These are phyloP conservation scores for Lentinula lateritia DNA, from an alignment of 768 basidiomycete species.

Conservation along the genomic window DNA sequence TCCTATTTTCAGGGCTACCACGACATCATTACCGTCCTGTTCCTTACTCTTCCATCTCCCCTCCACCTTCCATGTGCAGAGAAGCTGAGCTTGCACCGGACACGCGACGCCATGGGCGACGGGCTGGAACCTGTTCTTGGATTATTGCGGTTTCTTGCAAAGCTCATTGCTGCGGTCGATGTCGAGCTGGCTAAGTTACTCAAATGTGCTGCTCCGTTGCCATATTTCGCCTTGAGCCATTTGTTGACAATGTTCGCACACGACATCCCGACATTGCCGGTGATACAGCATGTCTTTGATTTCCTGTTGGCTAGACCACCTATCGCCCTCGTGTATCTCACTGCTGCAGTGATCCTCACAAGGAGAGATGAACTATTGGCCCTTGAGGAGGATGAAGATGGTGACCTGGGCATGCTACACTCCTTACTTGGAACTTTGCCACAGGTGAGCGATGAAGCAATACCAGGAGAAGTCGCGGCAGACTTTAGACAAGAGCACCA, in stretches of 20 bases:
- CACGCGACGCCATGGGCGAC: slow-evolving; percentile 85
- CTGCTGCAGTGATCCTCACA: slow-evolving; percentile 59
- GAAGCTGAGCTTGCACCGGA: slow-evolving; percentile 69
- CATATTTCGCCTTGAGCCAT: slow-evolving; percentile 87
- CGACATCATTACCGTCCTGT: slow-evolving; percentile 83
- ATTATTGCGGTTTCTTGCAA: slow-evolving; percentile 51
- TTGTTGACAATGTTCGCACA: slow-evolving; percentile 90
- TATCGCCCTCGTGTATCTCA: slow-evolving; percentile 75
- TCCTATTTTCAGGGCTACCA: slow-evolving; percentile 94
- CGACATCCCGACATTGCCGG: slow-evolving; percentile 82
- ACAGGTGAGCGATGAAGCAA: slow-evolving; percentile 36
- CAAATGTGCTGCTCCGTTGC: slow-evolving; percentile 70
- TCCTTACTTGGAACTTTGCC: slow-evolving; percentile 65
- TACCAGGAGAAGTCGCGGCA: slow-evolving; percentile 16
- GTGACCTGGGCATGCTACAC: slow-evolving; percentile 65
- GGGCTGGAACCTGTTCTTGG: slow-evolving; percentile 84
- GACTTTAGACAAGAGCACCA: neutral
- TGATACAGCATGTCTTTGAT: slow-evolving; percentile 91
- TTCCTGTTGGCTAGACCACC: slow-evolving; percentile 82
- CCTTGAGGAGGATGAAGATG: slow-evolving; percentile 66
- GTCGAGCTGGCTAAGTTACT: slow-evolving; percentile 63
- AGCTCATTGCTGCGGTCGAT: slow-evolving; percentile 68
- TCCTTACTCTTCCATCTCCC: slow-evolving; percentile 63
- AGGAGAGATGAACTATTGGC: slow-evolving; percentile 62
- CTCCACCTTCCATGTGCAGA: slow-evolving; percentile 56